These are phyloP conservation scores for Pichia sp. DNA, from an alignment of 1,139 yeast species.

Conservation along the genomic window DNA sequence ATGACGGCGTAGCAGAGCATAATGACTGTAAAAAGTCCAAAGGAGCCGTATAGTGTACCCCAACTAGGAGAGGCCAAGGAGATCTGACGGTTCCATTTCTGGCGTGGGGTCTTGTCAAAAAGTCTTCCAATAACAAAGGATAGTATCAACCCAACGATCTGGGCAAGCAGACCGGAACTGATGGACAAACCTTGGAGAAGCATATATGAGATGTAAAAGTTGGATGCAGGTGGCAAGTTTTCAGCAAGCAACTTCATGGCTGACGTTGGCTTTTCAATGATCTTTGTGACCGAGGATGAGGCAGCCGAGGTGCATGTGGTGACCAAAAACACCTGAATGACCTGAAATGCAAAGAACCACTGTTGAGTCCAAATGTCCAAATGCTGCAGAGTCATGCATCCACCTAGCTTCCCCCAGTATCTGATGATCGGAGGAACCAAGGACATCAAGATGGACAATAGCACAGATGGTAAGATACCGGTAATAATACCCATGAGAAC, in stretches of 20 bases:
- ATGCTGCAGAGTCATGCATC: conserved; percentile 59
- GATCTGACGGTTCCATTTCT: conserved; percentile 73
- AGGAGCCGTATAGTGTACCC: conserved; percentile 88
- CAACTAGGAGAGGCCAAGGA: conserved; percentile 63
- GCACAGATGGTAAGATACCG: conserved; percentile 78
- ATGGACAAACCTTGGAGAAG: conserved; percentile 79
- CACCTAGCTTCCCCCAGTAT: conserved; percentile 61
- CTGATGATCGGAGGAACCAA: conserved; percentile 70
- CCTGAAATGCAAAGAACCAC: conserved; percentile 68
- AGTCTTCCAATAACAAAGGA: conserved; percentile 65
- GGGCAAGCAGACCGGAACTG: conserved; percentile 76
- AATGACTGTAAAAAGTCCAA: conserved; percentile 78
- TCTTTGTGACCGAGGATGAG: conserved; percentile 64
- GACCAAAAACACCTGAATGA: conserved; percentile 66
- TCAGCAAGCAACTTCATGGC: conserved; percentile 69
- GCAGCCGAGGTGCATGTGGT: conserved; percentile 72
- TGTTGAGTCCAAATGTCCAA: conserved; percentile 72
- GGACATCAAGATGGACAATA: conserved; percentile 79
- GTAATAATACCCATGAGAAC: conserved; percentile 75
- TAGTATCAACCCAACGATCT: conserved; percentile 66
- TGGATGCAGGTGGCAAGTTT: conserved; percentile 84
- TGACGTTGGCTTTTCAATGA: conserved; percentile 57
- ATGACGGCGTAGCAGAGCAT: conserved; percentile 75
- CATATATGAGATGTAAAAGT: conserved; percentile 72
- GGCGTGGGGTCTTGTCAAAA: conserved; percentile 79